These are phyloP conservation scores for Klebsormidium nitens DNA, from an alignment of 139 green algal species.

Conservation along the genomic window DNA sequence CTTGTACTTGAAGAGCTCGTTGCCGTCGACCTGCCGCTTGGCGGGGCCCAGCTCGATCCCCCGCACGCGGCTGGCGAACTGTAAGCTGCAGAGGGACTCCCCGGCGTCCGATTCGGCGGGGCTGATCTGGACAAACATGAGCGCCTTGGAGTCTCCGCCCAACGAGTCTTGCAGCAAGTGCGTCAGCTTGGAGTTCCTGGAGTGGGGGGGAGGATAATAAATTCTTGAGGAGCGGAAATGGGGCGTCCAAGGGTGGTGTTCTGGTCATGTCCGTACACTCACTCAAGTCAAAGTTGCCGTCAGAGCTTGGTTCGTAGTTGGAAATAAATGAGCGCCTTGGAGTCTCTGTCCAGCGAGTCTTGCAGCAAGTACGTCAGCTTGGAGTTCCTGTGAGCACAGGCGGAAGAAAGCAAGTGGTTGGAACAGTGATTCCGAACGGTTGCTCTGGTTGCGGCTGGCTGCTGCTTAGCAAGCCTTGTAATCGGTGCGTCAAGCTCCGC, in stretches of 20 bases:
- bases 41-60: constrained; percentile 79
- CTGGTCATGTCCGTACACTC: too few species aligned
- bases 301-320: too few species aligned
- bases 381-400: too few species aligned
- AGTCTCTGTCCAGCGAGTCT: constrained; percentile 25
- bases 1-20: constrained; percentile 24
- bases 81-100: constrained; percentile 64
- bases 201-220: neutral
- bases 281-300: too few species aligned
- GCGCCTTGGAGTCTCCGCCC: constrained; percentile 41
- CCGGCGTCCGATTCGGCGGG: constrained; percentile 14
- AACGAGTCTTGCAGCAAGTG: constrained; percentile 58
- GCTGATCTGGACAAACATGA: constrained; percentile 47
- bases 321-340: constrained; percentile 35
- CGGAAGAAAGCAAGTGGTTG: too few species aligned
- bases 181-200: constrained; percentile 89
- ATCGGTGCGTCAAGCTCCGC: too few species aligned
- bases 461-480: too few species aligned
- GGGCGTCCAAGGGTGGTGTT: too few species aligned
- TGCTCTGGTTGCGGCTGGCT: too few species aligned
- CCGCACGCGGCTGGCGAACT: constrained; percentile 76
- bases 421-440: too few species aligned
- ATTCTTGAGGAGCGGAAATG: too few species aligned
- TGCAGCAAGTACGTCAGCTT: constrained; percentile 75
- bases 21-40: constrained; percentile 21